Conservation (phyloP, 2,329 filamentous ascomycete genomes). For the Akanthomyces uredinophilus region DNA sequence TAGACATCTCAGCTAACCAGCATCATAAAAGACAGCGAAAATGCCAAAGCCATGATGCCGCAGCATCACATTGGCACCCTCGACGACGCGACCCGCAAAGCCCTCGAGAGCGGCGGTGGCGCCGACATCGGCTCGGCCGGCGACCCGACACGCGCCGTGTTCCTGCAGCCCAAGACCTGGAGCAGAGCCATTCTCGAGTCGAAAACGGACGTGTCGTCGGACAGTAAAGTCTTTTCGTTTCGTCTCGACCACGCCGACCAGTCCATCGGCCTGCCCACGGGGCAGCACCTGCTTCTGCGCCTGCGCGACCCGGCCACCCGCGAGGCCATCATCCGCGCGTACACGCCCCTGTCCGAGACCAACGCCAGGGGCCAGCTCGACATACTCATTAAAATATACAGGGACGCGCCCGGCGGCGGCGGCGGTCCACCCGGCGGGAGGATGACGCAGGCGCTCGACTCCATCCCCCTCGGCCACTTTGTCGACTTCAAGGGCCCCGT, state of each 20-base stretch:
- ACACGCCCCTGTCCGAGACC: slow-evolving; percentile 73
- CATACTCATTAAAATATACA: slow-evolving; percentile 80
- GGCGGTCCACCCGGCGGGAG: slow-evolving; percentile 56
- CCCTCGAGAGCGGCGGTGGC: slow-evolving; percentile 41
- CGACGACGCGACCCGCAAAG: slow-evolving; percentile 49
- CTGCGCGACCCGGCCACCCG: slow-evolving; percentile 65
- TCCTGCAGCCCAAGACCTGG: slow-evolving; percentile 70
- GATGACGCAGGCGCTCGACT: slow-evolving; percentile 77
- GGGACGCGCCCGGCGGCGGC: slow-evolving; percentile 45
- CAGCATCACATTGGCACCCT: slow-evolving; percentile 79
- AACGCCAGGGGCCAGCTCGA: slow-evolving; percentile 59
- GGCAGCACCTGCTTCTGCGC: slow-evolving; percentile 83
- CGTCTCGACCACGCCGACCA: slow-evolving; percentile 67
- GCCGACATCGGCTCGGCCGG: slow-evolving; percentile 29
- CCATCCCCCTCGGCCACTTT: slow-evolving; percentile 63
- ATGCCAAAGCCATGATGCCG: slow-evolving; percentile 85
- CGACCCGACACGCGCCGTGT: slow-evolving; percentile 48
- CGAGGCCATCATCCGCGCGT: slow-evolving; percentile 75
- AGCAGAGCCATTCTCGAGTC: slow-evolving; percentile 63
- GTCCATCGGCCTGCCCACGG: slow-evolving; percentile 69
- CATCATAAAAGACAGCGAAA: slow-evolving; percentile 69
- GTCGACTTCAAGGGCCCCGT: slow-evolving; percentile 87
- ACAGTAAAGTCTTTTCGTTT: slow-evolving; percentile 79
- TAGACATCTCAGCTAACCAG: slow-evolving; percentile 20
- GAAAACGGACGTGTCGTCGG: slow-evolving; percentile 67